These are phyloP conservation scores for Myxozyma mucilagina DNA, from an alignment of 805 yeast species.

Conservation along the genomic window DNA sequence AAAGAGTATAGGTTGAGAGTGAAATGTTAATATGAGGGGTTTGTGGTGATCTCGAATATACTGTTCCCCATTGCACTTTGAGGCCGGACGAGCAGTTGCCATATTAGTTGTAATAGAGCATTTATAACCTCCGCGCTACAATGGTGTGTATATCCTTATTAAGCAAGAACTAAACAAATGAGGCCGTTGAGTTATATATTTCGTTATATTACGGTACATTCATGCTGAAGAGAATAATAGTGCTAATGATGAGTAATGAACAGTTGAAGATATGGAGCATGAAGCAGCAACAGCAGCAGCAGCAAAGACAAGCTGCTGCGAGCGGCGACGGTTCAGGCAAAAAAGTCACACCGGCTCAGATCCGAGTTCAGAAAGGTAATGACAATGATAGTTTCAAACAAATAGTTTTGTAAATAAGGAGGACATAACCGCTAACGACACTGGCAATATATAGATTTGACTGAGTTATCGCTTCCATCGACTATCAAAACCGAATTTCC, in stretches of 20 bases:
- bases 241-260: not conserved
- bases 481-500: conserved; percentile 56
- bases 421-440: not conserved
- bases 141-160: too few relatives aligned
- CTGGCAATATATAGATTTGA: conserved; percentile 49
- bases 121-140: too few relatives aligned
- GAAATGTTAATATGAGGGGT: too few relatives aligned
- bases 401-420: not conserved
- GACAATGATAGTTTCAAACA: too few relatives aligned
- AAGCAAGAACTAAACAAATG: too few relatives aligned
- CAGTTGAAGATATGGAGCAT: conserved; percentile 61
- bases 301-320: conserved; percentile 40
- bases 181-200: too few relatives aligned
- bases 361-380: conserved; percentile 62
- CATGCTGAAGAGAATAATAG: not conserved
- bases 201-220: too few relatives aligned
- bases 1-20: too few relatives aligned
- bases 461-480: conserved; percentile 64
- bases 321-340: conserved; percentile 34
- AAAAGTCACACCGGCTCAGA: conserved; percentile 61
- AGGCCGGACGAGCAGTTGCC: too few relatives aligned
- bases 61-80: too few relatives aligned
- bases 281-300: conserved; percentile 57
- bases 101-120: too few relatives aligned
- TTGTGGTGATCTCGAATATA: too few relatives aligned